Evolutionary conservation across 257 asterid species (phyloP).

Genomic region (Handroanthus guayacan): DNA sequence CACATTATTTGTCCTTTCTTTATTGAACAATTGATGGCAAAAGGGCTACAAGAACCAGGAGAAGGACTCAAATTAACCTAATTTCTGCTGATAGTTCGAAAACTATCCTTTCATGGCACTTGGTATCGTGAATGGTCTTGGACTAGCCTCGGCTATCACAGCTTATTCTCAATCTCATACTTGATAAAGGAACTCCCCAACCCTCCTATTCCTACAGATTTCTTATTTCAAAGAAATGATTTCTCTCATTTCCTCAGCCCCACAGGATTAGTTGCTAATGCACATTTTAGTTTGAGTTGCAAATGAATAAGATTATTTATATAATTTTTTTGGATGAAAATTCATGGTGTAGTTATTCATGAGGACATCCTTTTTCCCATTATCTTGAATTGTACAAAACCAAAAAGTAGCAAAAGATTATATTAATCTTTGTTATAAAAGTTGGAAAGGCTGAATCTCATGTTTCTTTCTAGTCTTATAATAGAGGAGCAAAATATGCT

Average conservation of each 20-base stretch:
- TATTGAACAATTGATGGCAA: neutral
- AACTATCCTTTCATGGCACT: neutral
- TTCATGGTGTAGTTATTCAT: neutral
- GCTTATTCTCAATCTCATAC: neutral
- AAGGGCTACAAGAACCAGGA: neutral
- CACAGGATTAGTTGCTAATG: neutral
- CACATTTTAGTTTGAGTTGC: neutral
- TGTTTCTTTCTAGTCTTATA: neutral
- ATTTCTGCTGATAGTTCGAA: neutral
- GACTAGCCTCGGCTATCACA: neutral
- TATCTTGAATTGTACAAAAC: neutral
- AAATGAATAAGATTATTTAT: neutral
- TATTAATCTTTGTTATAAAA: neutral
- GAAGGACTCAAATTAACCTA: neutral
- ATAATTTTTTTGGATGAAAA: neutral
- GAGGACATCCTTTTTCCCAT: constrained; percentile 3
- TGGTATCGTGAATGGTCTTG: neutral
- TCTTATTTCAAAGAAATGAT: neutral
- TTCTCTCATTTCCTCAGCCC: neutral
- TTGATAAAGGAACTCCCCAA: neutral
- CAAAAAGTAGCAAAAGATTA: neutral
- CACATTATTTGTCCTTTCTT: neutral
- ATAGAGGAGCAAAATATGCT: neutral
- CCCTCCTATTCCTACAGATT: neutral
- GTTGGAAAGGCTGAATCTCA: constrained; percentile 5